phyloP scores from a whole-genome alignment of 306 rosid genomes.

The Sindora glabra region DNA sequence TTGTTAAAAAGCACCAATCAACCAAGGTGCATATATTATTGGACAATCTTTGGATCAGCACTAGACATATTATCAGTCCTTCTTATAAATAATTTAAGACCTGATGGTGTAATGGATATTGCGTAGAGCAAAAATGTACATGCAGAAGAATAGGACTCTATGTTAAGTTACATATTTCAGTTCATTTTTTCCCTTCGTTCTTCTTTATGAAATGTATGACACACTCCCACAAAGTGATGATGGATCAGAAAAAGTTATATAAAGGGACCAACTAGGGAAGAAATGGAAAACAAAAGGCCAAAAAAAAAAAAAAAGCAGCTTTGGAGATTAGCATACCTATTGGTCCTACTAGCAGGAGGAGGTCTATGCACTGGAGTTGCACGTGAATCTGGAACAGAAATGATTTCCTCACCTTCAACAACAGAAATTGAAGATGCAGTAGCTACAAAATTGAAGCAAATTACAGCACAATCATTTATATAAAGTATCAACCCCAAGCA shows the following conservation, averaged over 20 bases:
- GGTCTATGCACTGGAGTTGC: conserved; percentile 44
- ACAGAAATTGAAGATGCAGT: conserved; percentile 53
- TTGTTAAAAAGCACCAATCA: too few species aligned
- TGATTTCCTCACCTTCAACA: conserved; percentile 61
- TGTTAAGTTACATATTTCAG: too few species aligned
- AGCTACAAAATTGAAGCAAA: conserved; percentile 22
- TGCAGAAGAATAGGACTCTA: too few species aligned
- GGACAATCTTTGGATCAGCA: too few species aligned
- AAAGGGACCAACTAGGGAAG: too few species aligned
- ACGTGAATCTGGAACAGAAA: conserved; percentile 55
- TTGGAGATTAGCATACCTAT: conserved; percentile 44
- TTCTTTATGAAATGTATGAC: too few species aligned
- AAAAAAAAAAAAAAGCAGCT: background rate
- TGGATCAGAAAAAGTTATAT: background rate
- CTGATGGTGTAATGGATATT: background rate
- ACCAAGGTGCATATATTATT: too few species aligned
- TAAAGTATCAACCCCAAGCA: background rate
- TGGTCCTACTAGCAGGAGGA: conserved; percentile 40
- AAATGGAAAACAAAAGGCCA: background rate
- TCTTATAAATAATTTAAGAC: too few species aligned
- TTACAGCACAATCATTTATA: conserved; percentile 4
- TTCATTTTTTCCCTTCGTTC: too few species aligned
- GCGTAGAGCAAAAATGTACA: too few species aligned
- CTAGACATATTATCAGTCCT: too few species aligned
- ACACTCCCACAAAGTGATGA: too few species aligned